Conservation (phyloP, 352 stramenopile species). For the Pythium brassicae region DNA sequence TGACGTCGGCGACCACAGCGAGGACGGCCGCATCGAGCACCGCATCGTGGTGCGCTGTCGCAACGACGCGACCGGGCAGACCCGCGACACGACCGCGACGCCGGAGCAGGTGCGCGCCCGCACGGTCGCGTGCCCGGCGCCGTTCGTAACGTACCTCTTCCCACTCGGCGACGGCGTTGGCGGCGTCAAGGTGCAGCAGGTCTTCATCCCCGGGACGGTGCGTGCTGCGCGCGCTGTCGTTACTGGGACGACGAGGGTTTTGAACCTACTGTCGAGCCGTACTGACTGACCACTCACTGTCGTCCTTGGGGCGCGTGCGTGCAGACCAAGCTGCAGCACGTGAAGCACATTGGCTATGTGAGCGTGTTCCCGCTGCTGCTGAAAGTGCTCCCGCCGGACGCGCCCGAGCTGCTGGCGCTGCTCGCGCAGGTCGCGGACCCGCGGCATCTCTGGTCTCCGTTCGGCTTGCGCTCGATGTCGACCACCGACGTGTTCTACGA, state of each 20-base stretch:
- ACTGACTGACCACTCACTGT: neutral
- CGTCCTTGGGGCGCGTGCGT: neutral
- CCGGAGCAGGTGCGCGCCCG: conserved; percentile 29
- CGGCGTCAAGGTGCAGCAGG: conserved; percentile 65
- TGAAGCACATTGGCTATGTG: conserved; percentile 86
- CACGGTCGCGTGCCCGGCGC: conserved; percentile 39
- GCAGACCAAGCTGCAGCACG: conserved; percentile 56
- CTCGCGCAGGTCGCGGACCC: conserved; percentile 57
- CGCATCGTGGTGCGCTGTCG: conserved; percentile 66
- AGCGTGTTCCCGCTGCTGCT: conserved; percentile 84
- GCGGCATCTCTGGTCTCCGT: conserved; percentile 70
- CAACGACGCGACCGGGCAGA: conserved; percentile 34
- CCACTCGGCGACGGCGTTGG: conserved; percentile 75
- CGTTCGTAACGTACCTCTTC: conserved; percentile 71
- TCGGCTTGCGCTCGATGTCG: conserved; percentile 85
- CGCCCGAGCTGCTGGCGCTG: conserved; percentile 55
- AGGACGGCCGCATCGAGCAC: conserved; percentile 63
- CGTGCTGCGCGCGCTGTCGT: neutral
- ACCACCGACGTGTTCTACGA: conserved; percentile 84
- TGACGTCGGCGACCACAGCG: conserved; percentile 77
- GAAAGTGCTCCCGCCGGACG: conserved; percentile 62
- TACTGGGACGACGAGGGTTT: neutral
- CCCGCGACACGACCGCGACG: conserved; percentile 33
- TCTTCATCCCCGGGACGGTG: conserved; percentile 58
- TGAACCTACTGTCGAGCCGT: too few relatives aligned